These are phyloP conservation scores for Pleurotus ostreatus DNA, from an alignment of 768 basidiomycete genomes.

Conservation along the genomic window DNA sequence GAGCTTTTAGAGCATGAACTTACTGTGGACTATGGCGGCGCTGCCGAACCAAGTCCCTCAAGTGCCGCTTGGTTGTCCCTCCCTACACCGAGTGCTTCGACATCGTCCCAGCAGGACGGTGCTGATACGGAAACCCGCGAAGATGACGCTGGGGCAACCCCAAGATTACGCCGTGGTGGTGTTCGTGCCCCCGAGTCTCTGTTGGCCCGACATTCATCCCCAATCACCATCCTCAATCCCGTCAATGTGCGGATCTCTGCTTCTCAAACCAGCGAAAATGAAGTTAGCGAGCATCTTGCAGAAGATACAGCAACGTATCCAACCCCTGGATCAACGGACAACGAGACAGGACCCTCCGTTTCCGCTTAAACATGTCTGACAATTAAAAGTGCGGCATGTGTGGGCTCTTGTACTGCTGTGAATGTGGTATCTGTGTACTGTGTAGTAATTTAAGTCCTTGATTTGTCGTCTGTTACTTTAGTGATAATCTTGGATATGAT, in stretches of 20 bases:
- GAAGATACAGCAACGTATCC: slow-evolving; percentile 38
- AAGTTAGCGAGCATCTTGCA: slow-evolving; percentile 1
- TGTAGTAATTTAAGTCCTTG: too few relatives aligned
- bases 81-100: slow-evolving; percentile 17
- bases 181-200: slow-evolving; percentile 62
- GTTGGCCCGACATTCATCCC: slow-evolving; percentile 43
- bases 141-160: slow-evolving; percentile 27
- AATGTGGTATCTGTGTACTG: too few relatives aligned
- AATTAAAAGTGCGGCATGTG: neutral
- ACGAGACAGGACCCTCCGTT: slow-evolving; percentile 32
- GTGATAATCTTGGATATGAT: too few relatives aligned
- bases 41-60: slow-evolving; percentile 16
- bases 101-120: slow-evolving; percentile 10
- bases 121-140: slow-evolving; percentile 28
- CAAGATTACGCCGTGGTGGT: slow-evolving; percentile 65
- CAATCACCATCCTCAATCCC: slow-evolving; percentile 7
- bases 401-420: neutral
- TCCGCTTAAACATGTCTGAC: neutral
- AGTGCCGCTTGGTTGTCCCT: slow-evolving; percentile 21
- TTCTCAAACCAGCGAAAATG: slow-evolving; percentile 8
- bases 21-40: slow-evolving; percentile 10
- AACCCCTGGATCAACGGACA: slow-evolving; percentile 45
- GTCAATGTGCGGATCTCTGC: slow-evolving; percentile 5
- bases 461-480: too few relatives aligned
- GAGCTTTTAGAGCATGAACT: slow-evolving; percentile 1